Evolutionary conservation across 495 filamentous ascomycete species (phyloP).

Genomic region (Hypoxylon rickii): DNA sequence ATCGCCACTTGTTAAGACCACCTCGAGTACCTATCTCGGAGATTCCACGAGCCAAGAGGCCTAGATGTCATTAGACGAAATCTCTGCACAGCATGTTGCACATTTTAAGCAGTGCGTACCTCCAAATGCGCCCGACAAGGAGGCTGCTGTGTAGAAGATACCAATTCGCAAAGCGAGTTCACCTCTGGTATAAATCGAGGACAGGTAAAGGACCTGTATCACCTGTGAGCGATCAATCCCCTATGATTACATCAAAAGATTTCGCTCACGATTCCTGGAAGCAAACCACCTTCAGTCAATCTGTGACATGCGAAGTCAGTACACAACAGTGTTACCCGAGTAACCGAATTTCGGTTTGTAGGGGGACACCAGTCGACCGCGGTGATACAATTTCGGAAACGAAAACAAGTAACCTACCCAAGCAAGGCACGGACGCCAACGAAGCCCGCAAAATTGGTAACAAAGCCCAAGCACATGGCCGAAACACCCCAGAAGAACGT

Average conservation of each 20-base stretch:
- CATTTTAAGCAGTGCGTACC: constrained; percentile 42
- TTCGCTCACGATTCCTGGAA: constrained; percentile 53
- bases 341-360: neutral
- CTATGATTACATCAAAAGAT: neutral
- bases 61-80: constrained; percentile 33
- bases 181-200: constrained; percentile 49
- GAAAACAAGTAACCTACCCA: constrained; percentile 48
- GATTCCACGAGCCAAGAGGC: constrained; percentile 50
- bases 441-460: constrained; percentile 73
- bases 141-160: constrained; percentile 58
- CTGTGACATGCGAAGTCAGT: constrained; percentile 15
- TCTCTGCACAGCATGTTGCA: too few relatives aligned
- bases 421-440: constrained; percentile 78
- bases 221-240: constrained; percentile 7
- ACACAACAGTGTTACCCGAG: neutral
- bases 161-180: constrained; percentile 60
- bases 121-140: constrained; percentile 61
- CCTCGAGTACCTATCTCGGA: constrained; percentile 46
- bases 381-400: constrained; percentile 19
- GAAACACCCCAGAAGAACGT: constrained; percentile 60
- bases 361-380: too few relatives aligned
- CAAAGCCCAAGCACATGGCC: constrained; percentile 73
- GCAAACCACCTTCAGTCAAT: constrained; percentile 54
- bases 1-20: constrained; percentile 52
- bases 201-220: constrained; percentile 52